Conservation (phyloP, 1,139 yeast genomes). For the Chernovozyma aurita region DNA sequence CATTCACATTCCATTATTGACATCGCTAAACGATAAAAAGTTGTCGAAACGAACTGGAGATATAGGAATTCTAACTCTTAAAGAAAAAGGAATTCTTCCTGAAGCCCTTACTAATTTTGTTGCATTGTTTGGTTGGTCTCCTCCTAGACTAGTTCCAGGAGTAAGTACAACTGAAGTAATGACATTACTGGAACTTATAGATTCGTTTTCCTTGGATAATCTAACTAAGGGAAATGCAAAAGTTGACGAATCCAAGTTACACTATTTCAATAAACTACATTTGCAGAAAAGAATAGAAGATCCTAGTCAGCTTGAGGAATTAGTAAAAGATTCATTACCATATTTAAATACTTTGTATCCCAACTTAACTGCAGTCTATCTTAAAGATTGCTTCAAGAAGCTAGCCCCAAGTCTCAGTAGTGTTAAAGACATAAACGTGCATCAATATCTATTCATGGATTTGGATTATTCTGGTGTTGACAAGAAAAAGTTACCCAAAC, state of each 20-base stretch:
- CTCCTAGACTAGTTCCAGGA: slow-evolving; percentile 52
- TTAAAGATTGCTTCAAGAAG: slow-evolving; percentile 21
- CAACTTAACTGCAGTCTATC: slow-evolving; percentile 12
- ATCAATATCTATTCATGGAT: slow-evolving; percentile 45
- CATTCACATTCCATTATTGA: slow-evolving; percentile 85
- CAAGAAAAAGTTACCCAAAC: background rate
- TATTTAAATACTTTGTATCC: slow-evolving; percentile 11
- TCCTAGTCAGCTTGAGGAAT: slow-evolving; percentile 22
- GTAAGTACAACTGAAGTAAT: slow-evolving; percentile 58
- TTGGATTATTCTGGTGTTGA: slow-evolving; percentile 26
- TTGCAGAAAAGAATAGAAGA: slow-evolving; percentile 36
- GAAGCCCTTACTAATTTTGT: slow-evolving; percentile 85
- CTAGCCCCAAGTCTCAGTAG: slow-evolving; percentile 41
- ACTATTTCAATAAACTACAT: slow-evolving; percentile 71
- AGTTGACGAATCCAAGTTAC: slow-evolving; percentile 73
- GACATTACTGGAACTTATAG: slow-evolving; percentile 48
- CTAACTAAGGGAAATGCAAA: slow-evolving; percentile 92
- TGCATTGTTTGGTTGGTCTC: slow-evolving; percentile 94
- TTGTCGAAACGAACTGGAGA: slow-evolving; percentile 85
- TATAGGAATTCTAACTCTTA: slow-evolving; percentile 59
- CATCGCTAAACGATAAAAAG: slow-evolving; percentile 72
- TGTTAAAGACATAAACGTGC: slow-evolving; percentile 45
- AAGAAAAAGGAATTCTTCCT: slow-evolving; percentile 65
- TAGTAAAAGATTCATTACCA: slow-evolving; percentile 28
- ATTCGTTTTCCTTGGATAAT: slow-evolving; percentile 52